Evolutionary conservation across 371 early-diverging fungal species (phyloP), one percentile per base, ranked within the genome.

Genomic region (Mortierella sp.): DNA sequence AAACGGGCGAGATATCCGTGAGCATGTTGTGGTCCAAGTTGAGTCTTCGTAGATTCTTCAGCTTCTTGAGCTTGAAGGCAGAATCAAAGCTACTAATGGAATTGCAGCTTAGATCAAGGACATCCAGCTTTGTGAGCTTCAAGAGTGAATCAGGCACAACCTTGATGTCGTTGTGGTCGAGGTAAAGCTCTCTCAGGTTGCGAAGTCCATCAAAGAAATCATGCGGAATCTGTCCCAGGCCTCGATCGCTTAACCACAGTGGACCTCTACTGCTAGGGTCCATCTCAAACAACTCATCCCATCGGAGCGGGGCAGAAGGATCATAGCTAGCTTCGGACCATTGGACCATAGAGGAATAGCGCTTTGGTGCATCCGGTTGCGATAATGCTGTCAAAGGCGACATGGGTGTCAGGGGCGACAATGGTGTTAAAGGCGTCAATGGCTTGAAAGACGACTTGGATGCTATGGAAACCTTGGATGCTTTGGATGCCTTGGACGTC

Each of bases 61-160:
- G 57, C 40, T 73, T 71, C 44, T 70, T 79, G 40, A 80, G 43
- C 65, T 80, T 80, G 60, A 80, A 79, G 22, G 79, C 73, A 19
- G 80, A 56, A 58, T 80, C 60, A 46, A 80, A 80, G 27, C 79
- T 73, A 40, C 79, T 72, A 47, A 80, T 79, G 21, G 79, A 80
- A 45, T 80, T 88, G 24, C 71, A 69, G 54, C 81, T 78, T 43
- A 88, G 60, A 51, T 88, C 85, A 19, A 88, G 61, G 4, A 60
- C 57, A 44, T 78, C 64, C 45, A 88, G 71, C 53, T 86, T 85
- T 8, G 63, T 39, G 10, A 88, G 79, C 34, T 82, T 80, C 46
- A 80, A 55, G 24, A 80, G 57, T 6, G 78, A 78, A 21, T 80
- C 80, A 0, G 80, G 80, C 8, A 80, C 72, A 28, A 78, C 66